Conservation (phyloP, 345 rosid species). For the Clausena lansium region DNA sequence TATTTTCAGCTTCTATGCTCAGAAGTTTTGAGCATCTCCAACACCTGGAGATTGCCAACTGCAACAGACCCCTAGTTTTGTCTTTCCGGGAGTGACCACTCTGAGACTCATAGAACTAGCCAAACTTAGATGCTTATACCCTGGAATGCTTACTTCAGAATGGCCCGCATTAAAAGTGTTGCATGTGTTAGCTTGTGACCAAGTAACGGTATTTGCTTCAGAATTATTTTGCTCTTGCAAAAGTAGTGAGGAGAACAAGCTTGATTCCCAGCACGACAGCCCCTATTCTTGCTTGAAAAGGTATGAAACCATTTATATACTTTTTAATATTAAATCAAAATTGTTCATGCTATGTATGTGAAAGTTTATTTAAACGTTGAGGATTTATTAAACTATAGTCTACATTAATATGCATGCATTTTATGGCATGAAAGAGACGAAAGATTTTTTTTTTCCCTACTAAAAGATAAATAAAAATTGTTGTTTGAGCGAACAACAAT, state of each 20-base stretch:
- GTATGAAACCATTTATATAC: background rate
- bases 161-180: slow-evolving; percentile 19
- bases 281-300: slow-evolving; percentile 6
- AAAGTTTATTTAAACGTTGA: too few species aligned
- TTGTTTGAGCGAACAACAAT: too few species aligned
- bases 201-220: too few species aligned
- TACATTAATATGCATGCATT: too few species aligned
- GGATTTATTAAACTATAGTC: too few species aligned
- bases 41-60: background rate
- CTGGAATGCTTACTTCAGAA: slow-evolving; percentile 13
- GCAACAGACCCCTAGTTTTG: background rate
- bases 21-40: background rate
- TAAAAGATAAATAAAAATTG: too few species aligned
- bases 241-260: background rate
- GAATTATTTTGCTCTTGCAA: too few species aligned
- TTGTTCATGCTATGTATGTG: too few species aligned
- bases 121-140: slow-evolving; percentile 22
- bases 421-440: too few species aligned
- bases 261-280: background rate
- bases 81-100: slow-evolving; percentile 18
- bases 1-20: background rate
- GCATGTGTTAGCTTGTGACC: background rate
- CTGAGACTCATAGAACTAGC: background rate
- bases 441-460: too few species aligned
- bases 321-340: too few species aligned